phyloP scores from a whole-genome alignment of 495 filamentous ascomycete species.

The Letharia columbiana region DNA sequence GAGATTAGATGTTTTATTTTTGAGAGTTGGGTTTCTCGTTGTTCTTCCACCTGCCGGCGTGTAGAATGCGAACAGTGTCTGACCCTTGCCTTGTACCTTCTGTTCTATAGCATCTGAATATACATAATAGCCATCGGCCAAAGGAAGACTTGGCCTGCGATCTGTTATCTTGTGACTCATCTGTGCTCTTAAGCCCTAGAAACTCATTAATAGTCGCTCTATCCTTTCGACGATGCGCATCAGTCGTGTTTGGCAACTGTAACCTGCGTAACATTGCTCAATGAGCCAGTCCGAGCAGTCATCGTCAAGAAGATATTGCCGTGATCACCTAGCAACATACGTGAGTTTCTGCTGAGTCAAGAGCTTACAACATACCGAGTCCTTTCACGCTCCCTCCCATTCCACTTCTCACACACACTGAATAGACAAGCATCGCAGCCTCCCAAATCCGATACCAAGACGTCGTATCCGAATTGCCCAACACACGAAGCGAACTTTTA shows the following conservation, averaged over 20 bases:
- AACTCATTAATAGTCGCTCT: too few relatives aligned
- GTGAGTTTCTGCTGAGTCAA: background rate
- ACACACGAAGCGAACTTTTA: background rate
- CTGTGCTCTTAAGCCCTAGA: too few relatives aligned
- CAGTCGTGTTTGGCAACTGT: background rate
- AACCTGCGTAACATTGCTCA: background rate
- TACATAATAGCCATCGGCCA: too few relatives aligned
- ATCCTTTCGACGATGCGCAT: background rate
- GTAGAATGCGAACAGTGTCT: too few relatives aligned
- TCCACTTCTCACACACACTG: background rate
- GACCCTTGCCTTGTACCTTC: too few relatives aligned
- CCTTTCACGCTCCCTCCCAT: background rate
- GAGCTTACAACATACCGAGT: background rate
- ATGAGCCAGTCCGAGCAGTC: background rate
- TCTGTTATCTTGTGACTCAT: too few relatives aligned
- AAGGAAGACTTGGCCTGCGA: too few relatives aligned
- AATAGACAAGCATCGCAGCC: background rate
- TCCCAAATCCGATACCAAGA: constrained; percentile 1
- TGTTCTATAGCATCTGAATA: too few relatives aligned
- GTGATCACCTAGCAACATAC: background rate
- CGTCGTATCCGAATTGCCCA: background rate
- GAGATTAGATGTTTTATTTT: too few relatives aligned
- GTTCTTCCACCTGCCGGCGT: too few relatives aligned
- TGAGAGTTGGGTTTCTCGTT: too few relatives aligned
- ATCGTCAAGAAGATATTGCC: background rate